Evolutionary conservation across 805 yeast genomes (phyloP).

Genomic region (Saturnispora bothae): DNA sequence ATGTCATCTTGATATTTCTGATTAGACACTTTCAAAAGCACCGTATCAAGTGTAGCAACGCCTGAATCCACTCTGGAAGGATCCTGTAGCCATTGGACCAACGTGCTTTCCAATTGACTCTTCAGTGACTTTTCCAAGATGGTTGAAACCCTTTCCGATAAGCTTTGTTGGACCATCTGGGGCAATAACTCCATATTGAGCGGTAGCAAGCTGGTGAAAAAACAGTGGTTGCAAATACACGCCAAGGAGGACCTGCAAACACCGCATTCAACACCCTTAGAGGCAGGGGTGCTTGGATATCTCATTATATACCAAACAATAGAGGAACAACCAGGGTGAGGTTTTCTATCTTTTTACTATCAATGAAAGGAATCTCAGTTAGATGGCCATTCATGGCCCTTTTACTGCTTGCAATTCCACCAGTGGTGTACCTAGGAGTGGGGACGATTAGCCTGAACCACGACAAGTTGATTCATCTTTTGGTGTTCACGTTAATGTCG

Average conservation of each 20-base stretch:
- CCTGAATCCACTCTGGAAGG: neutral
- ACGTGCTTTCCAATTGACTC: neutral
- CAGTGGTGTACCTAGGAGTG: constrained; percentile 37
- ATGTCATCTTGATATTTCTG: neutral
- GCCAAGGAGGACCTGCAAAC: neutral
- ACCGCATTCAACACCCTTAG: neutral
- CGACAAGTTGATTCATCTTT: constrained; percentile 40
- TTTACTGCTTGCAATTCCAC: constrained; percentile 1
- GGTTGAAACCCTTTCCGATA: neutral
- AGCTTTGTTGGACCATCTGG: neutral
- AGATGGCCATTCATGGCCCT: neutral
- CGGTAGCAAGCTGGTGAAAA: neutral
- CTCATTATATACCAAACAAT: too few species aligned
- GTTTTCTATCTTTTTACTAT: too few species aligned
- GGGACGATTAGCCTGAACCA: constrained; percentile 35
- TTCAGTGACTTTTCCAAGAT: neutral
- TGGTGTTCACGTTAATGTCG: constrained; percentile 35
- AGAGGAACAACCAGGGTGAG: too few species aligned
- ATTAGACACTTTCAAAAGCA: constrained; percentile 6
- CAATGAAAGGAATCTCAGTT: neutral
- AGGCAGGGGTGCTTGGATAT: too few species aligned
- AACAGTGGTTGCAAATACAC: neutral
- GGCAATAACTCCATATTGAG: neutral
- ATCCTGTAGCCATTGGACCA: neutral
- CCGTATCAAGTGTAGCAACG: neutral